Conservation (phyloP, 768 basidiomycete genomes). For the Psilocybe tampanensis region DNA sequence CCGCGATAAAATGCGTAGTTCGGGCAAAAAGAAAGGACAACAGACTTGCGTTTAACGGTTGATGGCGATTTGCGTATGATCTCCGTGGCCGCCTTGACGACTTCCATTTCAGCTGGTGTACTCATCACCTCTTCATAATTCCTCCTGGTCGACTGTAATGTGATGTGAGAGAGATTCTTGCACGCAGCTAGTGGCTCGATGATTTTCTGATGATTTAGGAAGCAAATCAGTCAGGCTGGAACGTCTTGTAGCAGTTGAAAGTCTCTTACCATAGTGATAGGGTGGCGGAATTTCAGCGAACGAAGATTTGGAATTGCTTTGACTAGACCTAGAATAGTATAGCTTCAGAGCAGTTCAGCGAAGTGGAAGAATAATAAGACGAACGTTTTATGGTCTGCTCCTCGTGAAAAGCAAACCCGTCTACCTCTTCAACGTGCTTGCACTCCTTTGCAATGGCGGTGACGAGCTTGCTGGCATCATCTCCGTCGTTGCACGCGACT, state of each 20-base stretch:
- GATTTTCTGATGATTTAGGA: not conserved
- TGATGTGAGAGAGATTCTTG: slow-evolving; percentile 8
- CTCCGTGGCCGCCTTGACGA: slow-evolving; percentile 16
- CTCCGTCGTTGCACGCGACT: slow-evolving; percentile 24
- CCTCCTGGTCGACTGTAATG: not conserved
- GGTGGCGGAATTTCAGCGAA: slow-evolving; percentile 16
- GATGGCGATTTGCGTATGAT: slow-evolving; percentile 12
- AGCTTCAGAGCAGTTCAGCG: not conserved
- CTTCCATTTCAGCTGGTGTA: not conserved
- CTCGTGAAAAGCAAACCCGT: slow-evolving; percentile 20
- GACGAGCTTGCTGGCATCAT: slow-evolving; percentile 27
- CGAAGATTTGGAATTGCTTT: slow-evolving; percentile 22
- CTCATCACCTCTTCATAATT: not conserved
- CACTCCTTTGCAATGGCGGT: slow-evolving; percentile 29
- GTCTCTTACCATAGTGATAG: slow-evolving; percentile 1
- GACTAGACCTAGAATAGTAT: slow-evolving; percentile 15
- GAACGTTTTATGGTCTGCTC: slow-evolving; percentile 28
- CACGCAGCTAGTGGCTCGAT: slow-evolving; percentile 1
- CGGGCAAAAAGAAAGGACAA: not conserved
- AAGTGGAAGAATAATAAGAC: slow-evolving; percentile 1
- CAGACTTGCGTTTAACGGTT: slow-evolving; percentile 1
- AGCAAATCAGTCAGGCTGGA: not conserved
- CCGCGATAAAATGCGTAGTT: not conserved
- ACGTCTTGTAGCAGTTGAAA: not conserved
- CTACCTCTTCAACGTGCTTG: slow-evolving; percentile 28